Evolutionary conservation across 331 rosid species (phyloP), one percentile per base, ranked within the genome.

Genomic region (Malus hybrid): DNA sequence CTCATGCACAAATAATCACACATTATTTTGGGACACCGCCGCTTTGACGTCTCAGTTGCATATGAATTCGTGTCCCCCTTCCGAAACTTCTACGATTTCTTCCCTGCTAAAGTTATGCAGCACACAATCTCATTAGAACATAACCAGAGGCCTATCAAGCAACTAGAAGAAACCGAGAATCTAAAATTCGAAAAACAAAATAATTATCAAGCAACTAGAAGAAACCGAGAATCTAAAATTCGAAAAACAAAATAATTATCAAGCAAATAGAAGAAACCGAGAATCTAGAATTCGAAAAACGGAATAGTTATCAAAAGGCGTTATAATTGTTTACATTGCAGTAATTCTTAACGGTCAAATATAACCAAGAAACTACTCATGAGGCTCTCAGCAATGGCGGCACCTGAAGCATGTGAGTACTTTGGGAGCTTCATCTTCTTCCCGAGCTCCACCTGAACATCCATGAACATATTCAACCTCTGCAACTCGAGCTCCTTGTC

Each of bases 401-500:
- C 68, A 82, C 87, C 84, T 39, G 84, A 61, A 36, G 71, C 42
- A 42, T 73, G 61, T 1, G 62, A 55, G 76, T 55, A 48, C 61
- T 33, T 72, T 6, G 81, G 57, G n/a, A 78, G 81, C 83, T 82
- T 82, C 75, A 68, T 76, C 80, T 81, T 82, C 85, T 69, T 69
- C 12, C 56, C 56, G 9, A 81, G 62, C 81, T 82, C 83, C 67
- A 85, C 67, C 27, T 85, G 89, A 42, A 84, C 70, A 42, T 87
- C 83, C 87, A 76, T 77, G 70, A 87, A 83, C 86, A 83, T 76
- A 68, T 76, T 83, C 81, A 87, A 74, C 69, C 89, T 85, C 75
- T 80, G 84, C 27, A 81, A 80, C 65, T 85, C 89, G 5, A 87
- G 84, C 7, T 87, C 91, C 77, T 72, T 69, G 12, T 78, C 60